Percentiles rank a stretch among this genome's conserved stretches.
Conservation (phyloP, 352 stramenopile species). For the Globisporangium radiosum region DNA sequence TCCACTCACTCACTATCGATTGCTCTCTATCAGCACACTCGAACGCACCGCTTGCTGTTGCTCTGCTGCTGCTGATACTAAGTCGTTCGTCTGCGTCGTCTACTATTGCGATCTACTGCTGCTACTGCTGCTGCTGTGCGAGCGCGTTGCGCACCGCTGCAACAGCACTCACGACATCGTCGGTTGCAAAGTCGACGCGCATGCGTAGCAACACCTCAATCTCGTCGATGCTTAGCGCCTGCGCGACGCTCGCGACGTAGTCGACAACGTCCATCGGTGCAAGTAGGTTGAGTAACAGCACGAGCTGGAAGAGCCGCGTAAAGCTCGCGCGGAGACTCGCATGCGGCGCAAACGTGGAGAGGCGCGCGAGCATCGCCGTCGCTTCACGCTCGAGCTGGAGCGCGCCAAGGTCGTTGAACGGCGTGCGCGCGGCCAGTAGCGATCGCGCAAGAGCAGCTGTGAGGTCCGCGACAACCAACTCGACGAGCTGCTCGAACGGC, state of each 20-base stretch:
- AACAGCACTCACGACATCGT: constrained; percentile 43
- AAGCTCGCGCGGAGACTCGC: constrained; percentile 60
- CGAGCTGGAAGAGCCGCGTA: constrained; percentile 70
- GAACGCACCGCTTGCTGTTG: not conserved
- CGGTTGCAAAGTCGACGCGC: constrained; percentile 62
- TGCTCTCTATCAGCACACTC: constrained; percentile 1
- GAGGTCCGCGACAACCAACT: constrained; percentile 50
- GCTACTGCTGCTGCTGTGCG: not conserved
- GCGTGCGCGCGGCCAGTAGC: constrained; percentile 45
- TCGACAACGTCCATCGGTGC: constrained; percentile 65
- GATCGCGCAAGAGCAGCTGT: constrained; percentile 49
- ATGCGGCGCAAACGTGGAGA: constrained; percentile 41
- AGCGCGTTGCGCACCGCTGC: constrained; percentile 15
- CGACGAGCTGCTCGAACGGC: constrained; percentile 67
- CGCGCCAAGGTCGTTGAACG: constrained; percentile 73
- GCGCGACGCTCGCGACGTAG: constrained; percentile 44
- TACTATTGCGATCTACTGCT: not conserved
- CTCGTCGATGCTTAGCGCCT: constrained; percentile 37
- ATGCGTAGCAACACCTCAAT: constrained; percentile 55
- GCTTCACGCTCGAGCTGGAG: constrained; percentile 76
- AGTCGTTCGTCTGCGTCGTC: not conserved
- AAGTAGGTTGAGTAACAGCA: constrained; percentile 78
- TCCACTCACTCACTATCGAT: not conserved
- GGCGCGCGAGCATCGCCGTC: constrained; percentile 46
- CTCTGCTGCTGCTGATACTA: not conserved